Evolutionary conservation across 192 early-diverging fungal genomes (phyloP), one percentile per base, ranked within the genome.

Genomic region (Linnemannia zychae): DNA sequence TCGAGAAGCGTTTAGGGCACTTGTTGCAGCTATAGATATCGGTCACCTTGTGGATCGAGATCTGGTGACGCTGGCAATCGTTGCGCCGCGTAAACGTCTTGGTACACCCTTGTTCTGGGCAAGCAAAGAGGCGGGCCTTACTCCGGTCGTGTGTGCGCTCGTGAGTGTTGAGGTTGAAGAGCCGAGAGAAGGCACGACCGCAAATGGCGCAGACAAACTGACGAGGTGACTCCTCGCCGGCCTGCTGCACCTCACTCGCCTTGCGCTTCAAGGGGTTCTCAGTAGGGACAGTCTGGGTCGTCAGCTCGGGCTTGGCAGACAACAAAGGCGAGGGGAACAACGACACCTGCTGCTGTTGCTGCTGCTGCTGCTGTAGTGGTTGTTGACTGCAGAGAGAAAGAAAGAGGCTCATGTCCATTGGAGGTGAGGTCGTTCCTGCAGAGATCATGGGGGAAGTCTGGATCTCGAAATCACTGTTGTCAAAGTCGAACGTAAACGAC

Each of bases 131-230:
- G 72, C 93, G 87, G 12, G 90, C 86, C 24, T 90, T 88, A 76
- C 83, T 71, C 22, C 89, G 84, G 74, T 92, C 87, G 87, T 97
- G 97, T 15, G 93, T 93, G 49, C 91, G 86, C 74, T 93, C 87
- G 77, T 98, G 96, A 0, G 93, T 93, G 81, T 93, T 93, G 40
- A 98, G 90, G 81, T 97, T 98, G 81, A 94, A 98, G 46, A 91
- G 92, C 46, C 96, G 89, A 0, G 94, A 93, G 85, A 98, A 98
- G 53, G 89, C 83, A 70, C 92, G 90, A 48, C 88, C 72, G 75
- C 97, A 98, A 22, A 91, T 78, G 9, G 91, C 87, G 78, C 92
- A 93, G 67, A 88, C 68, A 84, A 90, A 92, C 34, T 88, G 89
- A 24, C 82, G 50, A 31, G 75, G 66, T 15, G 82, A 74, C 12